These are phyloP conservation scores for Aspergillus ostianus DNA, from an alignment of 495 filamentous ascomycete species.

Conservation along the genomic window DNA sequence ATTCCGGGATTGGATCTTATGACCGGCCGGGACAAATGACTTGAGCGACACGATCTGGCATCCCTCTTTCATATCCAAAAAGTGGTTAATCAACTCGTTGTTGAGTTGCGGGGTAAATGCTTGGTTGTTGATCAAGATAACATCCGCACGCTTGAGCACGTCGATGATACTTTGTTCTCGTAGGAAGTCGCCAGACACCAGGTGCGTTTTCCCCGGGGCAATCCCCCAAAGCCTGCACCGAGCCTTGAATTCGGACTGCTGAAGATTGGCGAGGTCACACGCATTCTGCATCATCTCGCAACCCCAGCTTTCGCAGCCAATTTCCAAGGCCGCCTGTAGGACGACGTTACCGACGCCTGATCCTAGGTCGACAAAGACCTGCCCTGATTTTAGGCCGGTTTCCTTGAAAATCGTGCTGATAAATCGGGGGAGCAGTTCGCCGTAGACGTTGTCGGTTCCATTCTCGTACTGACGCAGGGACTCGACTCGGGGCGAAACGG, in stretches of 20 bases:
- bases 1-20: constrained; percentile 67
- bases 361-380: constrained; percentile 90
- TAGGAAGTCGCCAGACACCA: constrained; percentile 84
- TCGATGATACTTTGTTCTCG: constrained; percentile 66
- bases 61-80: constrained; percentile 91
- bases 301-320: constrained; percentile 92
- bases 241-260: constrained; percentile 80
- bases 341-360: constrained; percentile 96
- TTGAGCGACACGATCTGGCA: constrained; percentile 83
- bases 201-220: constrained; percentile 68
- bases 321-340: constrained; percentile 88
- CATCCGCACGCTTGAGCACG: constrained; percentile 78
- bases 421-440: constrained; percentile 84
- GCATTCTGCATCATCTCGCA: constrained; percentile 93
- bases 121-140: constrained; percentile 95
- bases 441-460: constrained; percentile 89
- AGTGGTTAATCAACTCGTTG: constrained; percentile 80
- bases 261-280: constrained; percentile 78
- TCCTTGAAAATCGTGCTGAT: constrained; percentile 76
- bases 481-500: constrained; percentile 84
- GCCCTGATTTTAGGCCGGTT: constrained; percentile 69
- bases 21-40: constrained; percentile 71
- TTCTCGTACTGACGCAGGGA: constrained; percentile 78
- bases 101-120: constrained; percentile 87
- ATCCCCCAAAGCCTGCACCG: constrained; percentile 91